Evolutionary conservation across 2,329 filamentous ascomycete species (phyloP), one percentile per base, ranked within the genome.

Genomic region (Pezicula carpinea): DNA sequence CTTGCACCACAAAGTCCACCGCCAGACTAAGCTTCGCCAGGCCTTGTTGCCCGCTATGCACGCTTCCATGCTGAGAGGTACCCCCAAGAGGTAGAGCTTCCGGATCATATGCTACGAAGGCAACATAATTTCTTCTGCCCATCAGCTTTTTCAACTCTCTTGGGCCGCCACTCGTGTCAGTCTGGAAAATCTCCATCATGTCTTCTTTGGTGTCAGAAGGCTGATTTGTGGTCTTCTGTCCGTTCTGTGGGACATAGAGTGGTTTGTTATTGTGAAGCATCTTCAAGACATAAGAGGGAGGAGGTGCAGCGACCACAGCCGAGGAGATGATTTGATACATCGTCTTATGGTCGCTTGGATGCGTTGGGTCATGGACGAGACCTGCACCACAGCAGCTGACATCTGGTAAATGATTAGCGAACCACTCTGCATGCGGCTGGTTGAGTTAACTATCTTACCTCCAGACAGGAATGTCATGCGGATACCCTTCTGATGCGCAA

Each of bases 141-240:
- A 99, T 99, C 43, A 99, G 78, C 62, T 92, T 87, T 71, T 91
- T 91, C 62, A 91, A 76, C 66, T 96, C 92, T 39, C 91, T 78
- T 1, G 83, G 75, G 31, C 81, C 74, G n/a, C 93, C 92, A 45
- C 85, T 89, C 14, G 93, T 89, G 59, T 99, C 93, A 6, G 85
- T 88, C 60, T 93, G 89, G 77, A 99, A 99, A 56, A 99, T 95
- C 72, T 99, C 93, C 87, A 99, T 95, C 93, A 99, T 99, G 69
- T 99, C 93, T 67, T 99, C 93, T 69, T 99, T 97, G 39, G 93
- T 99, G 65, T 99, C 93, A 2, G 84, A 87, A 1, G 87, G 78
- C 54, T 84, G 79, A 51, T 89, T 81, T 2, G 77, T 85, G 1
- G 86, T 83, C 54, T 80, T 79, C 47, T 89, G 82, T n/a, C 92